A percentile compares a stretch with the other conserved stretches of the same genome.
Evolutionary conservation across 2,329 filamentous ascomycete species (phyloP).

Genomic region (Beauveria medogensis): DNA sequence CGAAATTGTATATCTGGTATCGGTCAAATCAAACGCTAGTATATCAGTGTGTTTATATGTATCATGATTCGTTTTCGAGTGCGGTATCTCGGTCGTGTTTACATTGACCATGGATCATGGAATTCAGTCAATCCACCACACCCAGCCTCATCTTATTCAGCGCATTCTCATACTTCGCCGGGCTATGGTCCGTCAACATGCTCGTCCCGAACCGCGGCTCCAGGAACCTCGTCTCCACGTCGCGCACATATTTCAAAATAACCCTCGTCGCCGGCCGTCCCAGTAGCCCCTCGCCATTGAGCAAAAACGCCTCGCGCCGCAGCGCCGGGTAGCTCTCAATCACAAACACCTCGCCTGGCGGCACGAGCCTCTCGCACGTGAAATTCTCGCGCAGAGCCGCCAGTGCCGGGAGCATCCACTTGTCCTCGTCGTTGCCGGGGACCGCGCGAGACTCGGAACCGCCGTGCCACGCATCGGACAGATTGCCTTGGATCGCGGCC

Average conservation of each 20-base stretch:
- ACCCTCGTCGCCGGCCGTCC: constrained; percentile 60
- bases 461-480: constrained; percentile 54
- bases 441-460: constrained; percentile 19
- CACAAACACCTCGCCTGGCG: constrained; percentile 68
- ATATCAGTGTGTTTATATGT: not conserved
- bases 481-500: constrained; percentile 53
- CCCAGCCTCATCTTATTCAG: constrained; percentile 51
- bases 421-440: constrained; percentile 47
- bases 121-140: constrained; percentile 26
- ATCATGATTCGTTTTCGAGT: constrained; percentile 10
- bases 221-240: constrained; percentile 62
- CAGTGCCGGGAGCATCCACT: constrained; percentile 62
- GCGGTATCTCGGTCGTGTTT: no score
- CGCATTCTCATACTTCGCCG: constrained; percentile 63
- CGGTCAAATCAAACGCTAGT: not conserved
- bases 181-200: constrained; percentile 71
- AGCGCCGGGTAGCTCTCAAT: constrained; percentile 62
- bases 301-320: constrained; percentile 55
- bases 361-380: constrained; percentile 61
- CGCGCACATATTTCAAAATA: constrained; percentile 60
- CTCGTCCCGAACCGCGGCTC: constrained; percentile 64
- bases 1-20: not conserved
- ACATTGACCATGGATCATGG: not conserved
- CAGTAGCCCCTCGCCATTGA: constrained; percentile 38
- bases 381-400: constrained; percentile 59